A percentile compares a stretch with the other conserved stretches of the same genome.
These are phyloP conservation scores for Nakataea oryzae DNA, from an alignment of 2,329 filamentous ascomycete species.

Conservation along the genomic window DNA sequence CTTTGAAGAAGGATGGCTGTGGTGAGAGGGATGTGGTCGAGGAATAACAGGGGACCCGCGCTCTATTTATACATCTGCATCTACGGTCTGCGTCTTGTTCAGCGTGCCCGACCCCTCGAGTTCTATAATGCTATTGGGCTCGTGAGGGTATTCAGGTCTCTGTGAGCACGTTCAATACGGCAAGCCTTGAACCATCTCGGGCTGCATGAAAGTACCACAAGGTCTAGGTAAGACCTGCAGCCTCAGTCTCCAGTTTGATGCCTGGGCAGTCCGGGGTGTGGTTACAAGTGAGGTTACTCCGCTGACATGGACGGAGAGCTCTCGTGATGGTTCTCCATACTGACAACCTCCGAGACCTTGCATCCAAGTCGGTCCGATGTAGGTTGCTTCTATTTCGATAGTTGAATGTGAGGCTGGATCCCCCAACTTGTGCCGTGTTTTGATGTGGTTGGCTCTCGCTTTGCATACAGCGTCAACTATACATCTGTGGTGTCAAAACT, in stretches of 20 bases:
- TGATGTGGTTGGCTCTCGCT: neutral
- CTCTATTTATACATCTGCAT: neutral
- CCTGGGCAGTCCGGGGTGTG: too few relatives aligned
- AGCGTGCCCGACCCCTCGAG: too few relatives aligned
- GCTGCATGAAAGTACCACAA: neutral
- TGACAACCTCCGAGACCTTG: too few relatives aligned
- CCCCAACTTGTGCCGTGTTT: neutral
- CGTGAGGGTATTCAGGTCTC: too few relatives aligned
- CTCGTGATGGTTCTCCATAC: too few relatives aligned
- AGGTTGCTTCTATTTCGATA: too few relatives aligned
- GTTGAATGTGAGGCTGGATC: neutral
- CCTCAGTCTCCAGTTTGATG: too few relatives aligned
- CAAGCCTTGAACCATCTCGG: neutral
- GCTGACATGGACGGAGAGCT: too few relatives aligned
- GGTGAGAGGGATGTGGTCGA: neutral
- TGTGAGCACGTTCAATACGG: neutral
- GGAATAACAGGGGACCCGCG: neutral
- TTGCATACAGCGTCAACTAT: neutral
- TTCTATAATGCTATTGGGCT: neutral
- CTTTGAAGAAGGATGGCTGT: neutral
- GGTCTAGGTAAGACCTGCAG: too few relatives aligned
- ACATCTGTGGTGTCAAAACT: neutral
- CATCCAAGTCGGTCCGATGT: too few relatives aligned
- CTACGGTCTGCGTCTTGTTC: neutral
- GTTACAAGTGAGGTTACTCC: too few relatives aligned